These are phyloP conservation scores for Alloteropsis semialata DNA, from an alignment of 176 grass and related monocot species.

Conservation along the genomic window DNA sequence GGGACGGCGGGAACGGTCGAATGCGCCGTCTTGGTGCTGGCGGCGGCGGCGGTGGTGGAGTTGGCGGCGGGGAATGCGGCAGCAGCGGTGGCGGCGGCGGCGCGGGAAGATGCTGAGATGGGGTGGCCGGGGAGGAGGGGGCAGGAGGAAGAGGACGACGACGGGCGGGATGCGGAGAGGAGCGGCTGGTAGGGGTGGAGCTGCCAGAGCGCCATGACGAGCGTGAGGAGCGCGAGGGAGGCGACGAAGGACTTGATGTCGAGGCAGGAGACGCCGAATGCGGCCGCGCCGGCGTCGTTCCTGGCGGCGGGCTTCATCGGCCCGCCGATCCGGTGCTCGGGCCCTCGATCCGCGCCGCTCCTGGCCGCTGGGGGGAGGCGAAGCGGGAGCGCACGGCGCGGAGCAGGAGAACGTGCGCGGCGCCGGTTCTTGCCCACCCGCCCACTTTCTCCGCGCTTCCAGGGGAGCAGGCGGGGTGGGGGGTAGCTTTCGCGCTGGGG, in stretches of 20 bases:
- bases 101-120: not conserved
- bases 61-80: not conserved
- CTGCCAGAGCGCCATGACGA: constrained; percentile 64
- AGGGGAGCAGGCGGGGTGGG: not conserved
- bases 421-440: not conserved
- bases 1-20: not conserved
- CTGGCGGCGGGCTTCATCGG: constrained; percentile 44
- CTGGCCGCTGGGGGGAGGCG: not conserved
- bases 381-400: not conserved
- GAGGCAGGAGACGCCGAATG: constrained; percentile 41
- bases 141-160: constrained; percentile 27
- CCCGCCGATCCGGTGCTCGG: not conserved
- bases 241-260: constrained; percentile 81
- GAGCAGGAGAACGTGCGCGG: not conserved
- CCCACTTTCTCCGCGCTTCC: constrained; percentile 1
- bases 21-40: not conserved
- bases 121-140: not conserved
- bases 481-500: not conserved
- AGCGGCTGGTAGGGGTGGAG: constrained; percentile 55
- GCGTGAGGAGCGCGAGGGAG: constrained; percentile 63
- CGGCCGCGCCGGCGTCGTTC: constrained; percentile 29
- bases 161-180: constrained; percentile 13
- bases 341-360: constrained; percentile 15
- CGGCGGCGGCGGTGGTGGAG: not conserved
- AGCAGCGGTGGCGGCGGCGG: not conserved